Percentiles rank a stretch among this genome's conserved stretches.
These are phyloP conservation scores for Cercospora sojina DNA, from an alignment of 2,329 filamentous ascomycete genomes.

Conservation along the genomic window DNA sequence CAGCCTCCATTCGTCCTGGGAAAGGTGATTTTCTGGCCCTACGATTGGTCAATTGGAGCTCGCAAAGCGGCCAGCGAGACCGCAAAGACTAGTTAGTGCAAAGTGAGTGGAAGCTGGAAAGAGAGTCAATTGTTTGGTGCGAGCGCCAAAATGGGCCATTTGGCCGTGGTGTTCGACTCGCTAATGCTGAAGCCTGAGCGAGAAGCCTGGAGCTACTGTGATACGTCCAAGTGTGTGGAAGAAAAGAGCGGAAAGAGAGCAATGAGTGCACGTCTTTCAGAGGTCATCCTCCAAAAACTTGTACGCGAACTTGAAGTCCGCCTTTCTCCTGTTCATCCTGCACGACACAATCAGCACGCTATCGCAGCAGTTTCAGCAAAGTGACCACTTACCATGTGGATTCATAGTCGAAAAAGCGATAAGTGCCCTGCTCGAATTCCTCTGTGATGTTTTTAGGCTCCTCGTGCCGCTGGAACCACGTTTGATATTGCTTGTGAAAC, in stretches of 20 bases:
- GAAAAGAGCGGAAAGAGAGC: constrained; percentile 4
- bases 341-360: constrained; percentile 16
- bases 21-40: background rate
- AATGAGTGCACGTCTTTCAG: constrained; percentile 2
- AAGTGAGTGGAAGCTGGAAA: background rate
- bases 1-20: background rate
- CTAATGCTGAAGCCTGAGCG: constrained; percentile 14
- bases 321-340: constrained; percentile 98
- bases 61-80: constrained; percentile 1
- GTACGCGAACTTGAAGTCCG: constrained; percentile 97
- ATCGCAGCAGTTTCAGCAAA: constrained; percentile 14
- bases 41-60: constrained; percentile 1
- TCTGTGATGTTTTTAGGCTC: constrained; percentile 98
- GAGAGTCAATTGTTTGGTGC: background rate
- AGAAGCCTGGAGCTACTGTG: constrained; percentile 25
- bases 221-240: constrained; percentile 49
- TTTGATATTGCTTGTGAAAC: constrained; percentile 99
- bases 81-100: background rate
- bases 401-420: constrained; percentile 99
- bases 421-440: constrained; percentile 97
- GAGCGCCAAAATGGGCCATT: constrained; percentile 10
- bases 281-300: constrained; percentile 86
- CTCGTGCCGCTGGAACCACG: constrained; percentile 98
- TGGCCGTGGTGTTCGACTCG: constrained; percentile 12
- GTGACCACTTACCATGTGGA: constrained; percentile 78